Percentiles rank a stretch among this genome's conserved stretches.
phyloP scores from a whole-genome alignment of 2,329 filamentous ascomycete genomes.

The Didymellaceae sp. region DNA sequence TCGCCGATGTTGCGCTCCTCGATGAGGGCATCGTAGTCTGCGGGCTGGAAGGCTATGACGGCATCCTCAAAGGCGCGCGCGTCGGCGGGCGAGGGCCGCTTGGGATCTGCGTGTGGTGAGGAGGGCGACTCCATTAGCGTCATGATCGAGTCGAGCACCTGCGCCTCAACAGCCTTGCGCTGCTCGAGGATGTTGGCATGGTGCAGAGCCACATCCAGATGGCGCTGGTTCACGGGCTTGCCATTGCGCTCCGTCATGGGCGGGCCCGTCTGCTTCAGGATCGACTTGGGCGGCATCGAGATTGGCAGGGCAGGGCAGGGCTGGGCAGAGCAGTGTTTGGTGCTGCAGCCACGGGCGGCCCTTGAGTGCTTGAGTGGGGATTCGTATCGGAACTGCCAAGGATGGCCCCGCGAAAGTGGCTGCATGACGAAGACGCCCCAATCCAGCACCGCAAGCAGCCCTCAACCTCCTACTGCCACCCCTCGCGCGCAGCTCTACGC shows the following conservation, averaged over 20 bases:
- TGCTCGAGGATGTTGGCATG: conserved; percentile 84
- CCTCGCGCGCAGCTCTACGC: conserved; percentile 19
- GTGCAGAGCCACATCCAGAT: conserved; percentile 73
- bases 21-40: conserved; percentile 88
- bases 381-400: neutral
- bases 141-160: conserved; percentile 76
- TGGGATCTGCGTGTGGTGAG: conserved; percentile 57
- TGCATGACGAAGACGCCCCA: conserved; percentile 14
- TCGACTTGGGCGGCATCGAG: conserved; percentile 55
- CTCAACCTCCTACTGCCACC: conserved; percentile 14
- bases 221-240: conserved; percentile 48
- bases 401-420: neutral
- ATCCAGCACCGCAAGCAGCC: conserved; percentile 23
- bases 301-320: too few relatives aligned
- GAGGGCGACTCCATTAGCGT: conserved; percentile 71
- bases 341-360: neutral
- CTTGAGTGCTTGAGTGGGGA: neutral
- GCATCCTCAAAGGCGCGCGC: conserved; percentile 68
- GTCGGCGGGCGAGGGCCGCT: conserved; percentile 64
- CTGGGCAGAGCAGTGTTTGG: too few relatives aligned
- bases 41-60: conserved; percentile 78
- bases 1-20: conserved; percentile 85
- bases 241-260: conserved; percentile 28
- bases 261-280: conserved; percentile 51
- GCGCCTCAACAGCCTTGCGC: conserved; percentile 76